Percentiles rank a stretch among this genome's conserved stretches.
These are phyloP conservation scores for Fraxinus nigra DNA, from an alignment of 305 asterid genomes.

Conservation along the genomic window DNA sequence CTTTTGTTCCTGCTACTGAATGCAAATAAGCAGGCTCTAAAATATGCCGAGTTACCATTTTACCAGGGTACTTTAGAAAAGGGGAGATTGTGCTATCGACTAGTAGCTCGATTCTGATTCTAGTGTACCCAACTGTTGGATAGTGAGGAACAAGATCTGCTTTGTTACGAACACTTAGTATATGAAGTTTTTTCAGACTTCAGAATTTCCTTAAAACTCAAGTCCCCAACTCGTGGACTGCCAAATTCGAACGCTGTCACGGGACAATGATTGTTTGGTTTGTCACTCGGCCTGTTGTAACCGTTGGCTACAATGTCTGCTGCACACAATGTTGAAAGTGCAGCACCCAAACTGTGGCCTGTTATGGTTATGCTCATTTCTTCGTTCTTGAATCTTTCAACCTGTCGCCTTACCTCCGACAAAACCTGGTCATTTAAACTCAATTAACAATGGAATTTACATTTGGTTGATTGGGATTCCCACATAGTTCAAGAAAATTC, in stretches of 20 bases:
- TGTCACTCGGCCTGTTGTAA: slow-evolving; percentile 26
- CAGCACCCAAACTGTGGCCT: slow-evolving; percentile 65
- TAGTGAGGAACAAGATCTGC: slow-evolving; percentile 34
- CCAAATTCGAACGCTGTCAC: slow-evolving; percentile 46
- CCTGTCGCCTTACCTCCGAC: slow-evolving; percentile 32
- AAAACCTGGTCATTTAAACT: slow-evolving; percentile 36
- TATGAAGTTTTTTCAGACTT: slow-evolving; percentile 25
- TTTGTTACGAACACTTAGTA: slow-evolving; percentile 28
- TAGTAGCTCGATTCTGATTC: slow-evolving; percentile 25
- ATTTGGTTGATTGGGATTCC: not conserved
- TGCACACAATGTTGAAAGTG: slow-evolving; percentile 47
- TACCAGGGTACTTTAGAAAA: slow-evolving; percentile 31
- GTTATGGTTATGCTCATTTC: slow-evolving; percentile 56
- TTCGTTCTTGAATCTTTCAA: slow-evolving; percentile 40
- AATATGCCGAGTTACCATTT: slow-evolving; percentile 31
- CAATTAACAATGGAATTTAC: not conserved
- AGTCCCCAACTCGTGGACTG: slow-evolving; percentile 45
- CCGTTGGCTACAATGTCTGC: slow-evolving; percentile 46
- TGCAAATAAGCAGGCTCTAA: slow-evolving; percentile 52
- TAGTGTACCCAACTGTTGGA: slow-evolving; percentile 32
- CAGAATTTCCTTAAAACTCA: slow-evolving; percentile 12
- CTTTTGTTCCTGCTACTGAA: slow-evolving; percentile 36
- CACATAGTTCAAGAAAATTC: not conserved
- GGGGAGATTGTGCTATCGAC: slow-evolving; percentile 33
- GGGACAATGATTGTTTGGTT: slow-evolving; percentile 18